A percentile compares a stretch with the other conserved stretches of the same genome.
phyloP scores from a whole-genome alignment of 352 stramenopile species.

The Phytophthora vignae region DNA sequence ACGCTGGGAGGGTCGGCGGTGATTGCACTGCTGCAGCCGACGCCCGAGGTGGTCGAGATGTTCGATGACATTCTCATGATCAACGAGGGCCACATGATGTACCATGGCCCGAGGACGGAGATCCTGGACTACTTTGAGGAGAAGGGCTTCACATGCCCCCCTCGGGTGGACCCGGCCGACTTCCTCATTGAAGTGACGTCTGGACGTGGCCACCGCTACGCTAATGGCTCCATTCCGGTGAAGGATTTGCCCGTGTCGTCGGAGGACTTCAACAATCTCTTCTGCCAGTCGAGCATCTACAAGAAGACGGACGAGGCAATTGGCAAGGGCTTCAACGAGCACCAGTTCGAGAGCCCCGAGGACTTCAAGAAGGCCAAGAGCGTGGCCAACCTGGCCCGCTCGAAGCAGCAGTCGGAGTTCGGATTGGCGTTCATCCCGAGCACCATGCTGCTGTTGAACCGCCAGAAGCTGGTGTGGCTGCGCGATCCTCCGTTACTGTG shows the following conservation, averaged over 20 bases:
- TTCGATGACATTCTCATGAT: conserved; percentile 97
- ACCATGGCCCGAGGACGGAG: conserved; percentile 86
- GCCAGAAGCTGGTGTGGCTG: too few species aligned
- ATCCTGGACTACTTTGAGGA: conserved; percentile 88
- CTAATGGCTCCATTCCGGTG: conserved; percentile 44
- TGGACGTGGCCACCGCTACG: conserved; percentile 56
- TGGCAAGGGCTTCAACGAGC: conserved; percentile 41
- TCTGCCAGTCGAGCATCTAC: conserved; percentile 69
- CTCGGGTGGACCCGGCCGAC: conserved; percentile 68
- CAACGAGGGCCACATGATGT: conserved; percentile 93
- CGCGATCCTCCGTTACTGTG: too few species aligned
- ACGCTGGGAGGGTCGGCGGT: conserved; percentile 46
- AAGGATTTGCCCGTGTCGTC: conserved; percentile 40
- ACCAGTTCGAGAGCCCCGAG: too few species aligned
- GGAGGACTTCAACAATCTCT: conserved; percentile 70
- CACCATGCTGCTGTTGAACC: too few species aligned
- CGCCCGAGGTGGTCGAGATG: conserved; percentile 93
- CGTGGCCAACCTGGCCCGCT: too few species aligned
- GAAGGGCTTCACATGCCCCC: conserved; percentile 77
- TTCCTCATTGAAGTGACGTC: conserved; percentile 80
- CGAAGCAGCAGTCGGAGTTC: too few species aligned
- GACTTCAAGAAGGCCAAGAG: too few species aligned
- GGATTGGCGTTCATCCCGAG: too few species aligned
- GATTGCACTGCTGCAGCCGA: conserved; percentile 51
- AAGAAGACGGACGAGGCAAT: conserved; percentile 54